Percentiles rank a stretch among this genome's conserved stretches.
phyloP scores from a whole-genome alignment of 2,329 filamentous ascomycete genomes.

The Erysiphe pulchra region DNA sequence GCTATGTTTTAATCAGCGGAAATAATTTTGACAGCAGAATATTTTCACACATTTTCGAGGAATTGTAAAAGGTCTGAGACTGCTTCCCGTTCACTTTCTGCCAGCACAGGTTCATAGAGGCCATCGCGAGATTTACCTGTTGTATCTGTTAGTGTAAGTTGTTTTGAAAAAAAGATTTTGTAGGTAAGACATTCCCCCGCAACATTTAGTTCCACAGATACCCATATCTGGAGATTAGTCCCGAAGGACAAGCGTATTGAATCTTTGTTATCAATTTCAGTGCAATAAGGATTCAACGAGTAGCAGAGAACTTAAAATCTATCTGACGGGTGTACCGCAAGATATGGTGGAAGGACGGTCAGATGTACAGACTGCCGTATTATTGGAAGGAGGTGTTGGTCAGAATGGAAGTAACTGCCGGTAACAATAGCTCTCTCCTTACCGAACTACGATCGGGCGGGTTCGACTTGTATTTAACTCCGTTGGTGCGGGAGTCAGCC shows the following conservation, averaged over 20 bases:
- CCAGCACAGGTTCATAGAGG: slow-evolving; percentile 65
- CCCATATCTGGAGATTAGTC: slow-evolving; percentile 24
- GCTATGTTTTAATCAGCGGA: slow-evolving; percentile 19
- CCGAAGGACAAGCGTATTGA: slow-evolving; percentile 8
- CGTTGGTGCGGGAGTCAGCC: not conserved
- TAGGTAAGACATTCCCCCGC: slow-evolving; percentile 20
- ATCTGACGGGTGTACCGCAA: not conserved
- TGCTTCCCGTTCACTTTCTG: slow-evolving; percentile 88
- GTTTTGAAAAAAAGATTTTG: slow-evolving; percentile 2
- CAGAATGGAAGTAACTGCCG: not conserved
- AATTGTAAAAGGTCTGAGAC: slow-evolving; percentile 89
- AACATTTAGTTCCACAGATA: slow-evolving; percentile 35
- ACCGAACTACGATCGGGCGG: not conserved
- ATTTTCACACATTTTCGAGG: slow-evolving; percentile 56
- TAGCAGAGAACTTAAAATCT: not conserved
- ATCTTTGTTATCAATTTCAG: not conserved
- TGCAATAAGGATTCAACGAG: not conserved
- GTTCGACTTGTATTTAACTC: slow-evolving; percentile 1
- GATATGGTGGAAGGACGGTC: not conserved
- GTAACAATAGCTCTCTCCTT: not conserved
- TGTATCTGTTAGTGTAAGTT: slow-evolving; percentile 5
- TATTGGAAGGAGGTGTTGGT: not conserved
- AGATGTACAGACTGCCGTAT: not conserved
- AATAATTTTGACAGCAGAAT: not conserved
- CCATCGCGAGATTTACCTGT: slow-evolving; percentile 54